phyloP scores from a whole-genome alignment of 345 rosid species.

The Populus tremula region DNA sequence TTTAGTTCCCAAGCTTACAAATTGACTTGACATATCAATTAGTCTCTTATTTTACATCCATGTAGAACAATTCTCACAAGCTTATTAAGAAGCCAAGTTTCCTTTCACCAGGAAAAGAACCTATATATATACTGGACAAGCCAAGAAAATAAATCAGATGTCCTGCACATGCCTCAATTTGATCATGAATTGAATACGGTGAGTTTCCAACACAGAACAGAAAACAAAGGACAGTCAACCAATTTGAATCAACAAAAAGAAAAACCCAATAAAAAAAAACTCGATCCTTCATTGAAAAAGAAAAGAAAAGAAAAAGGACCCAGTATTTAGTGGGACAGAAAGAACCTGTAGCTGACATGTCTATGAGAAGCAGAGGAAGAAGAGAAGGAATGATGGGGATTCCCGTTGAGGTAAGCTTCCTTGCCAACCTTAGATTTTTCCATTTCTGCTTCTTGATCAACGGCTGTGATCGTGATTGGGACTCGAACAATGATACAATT shows the following conservation, averaged over 20 bases:
- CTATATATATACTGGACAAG: neutral
- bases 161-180: neutral
- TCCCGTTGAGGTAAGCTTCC: constrained; percentile 24
- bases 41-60: neutral
- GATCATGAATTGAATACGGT: neutral
- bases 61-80: neutral
- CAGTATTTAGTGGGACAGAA: neutral
- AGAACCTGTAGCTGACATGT: constrained; percentile 54
- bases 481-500: neutral
- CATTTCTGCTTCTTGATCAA: constrained; percentile 1
- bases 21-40: neutral
- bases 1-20: neutral
- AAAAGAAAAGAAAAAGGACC: no score
- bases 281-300: neutral
- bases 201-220: neutral
- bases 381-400: constrained; percentile 29
- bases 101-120: no score
- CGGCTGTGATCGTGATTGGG: neutral
- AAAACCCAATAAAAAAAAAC: neutral
- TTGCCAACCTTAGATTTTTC: constrained; percentile 12
- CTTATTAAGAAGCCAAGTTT: neutral
- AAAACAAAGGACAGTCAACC: neutral
- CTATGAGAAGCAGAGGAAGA: constrained; percentile 38
- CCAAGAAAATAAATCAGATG: neutral
- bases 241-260: neutral